Evolutionary conservation across 2,329 filamentous ascomycete species (phyloP).

Genomic region (Rosellinia necatrix): DNA sequence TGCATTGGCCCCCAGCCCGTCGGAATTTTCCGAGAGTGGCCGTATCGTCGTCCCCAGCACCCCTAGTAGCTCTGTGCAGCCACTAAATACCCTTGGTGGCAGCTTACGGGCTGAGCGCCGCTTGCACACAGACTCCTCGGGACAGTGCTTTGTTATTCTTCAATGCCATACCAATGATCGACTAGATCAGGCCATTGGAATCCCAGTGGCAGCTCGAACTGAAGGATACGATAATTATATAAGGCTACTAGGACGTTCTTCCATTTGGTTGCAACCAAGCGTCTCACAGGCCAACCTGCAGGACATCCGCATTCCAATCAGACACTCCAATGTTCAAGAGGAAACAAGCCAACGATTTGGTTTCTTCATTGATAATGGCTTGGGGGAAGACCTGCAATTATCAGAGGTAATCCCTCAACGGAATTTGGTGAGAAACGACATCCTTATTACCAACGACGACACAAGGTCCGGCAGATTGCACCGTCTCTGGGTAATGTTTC

Average conservation of each 20-base stretch:
- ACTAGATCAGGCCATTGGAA: not conserved
- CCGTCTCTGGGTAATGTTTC: not conserved
- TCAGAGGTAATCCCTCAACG: not conserved
- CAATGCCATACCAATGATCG: conserved; percentile 1
- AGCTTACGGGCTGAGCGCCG: not conserved
- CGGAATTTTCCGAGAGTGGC: not conserved
- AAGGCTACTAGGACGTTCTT: not conserved
- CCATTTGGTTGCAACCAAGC: not conserved
- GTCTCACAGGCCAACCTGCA: not conserved
- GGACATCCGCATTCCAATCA: conserved; percentile 3
- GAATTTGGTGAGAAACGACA: not conserved
- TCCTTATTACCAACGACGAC: not conserved
- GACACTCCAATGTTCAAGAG: not conserved
- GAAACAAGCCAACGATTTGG: not conserved
- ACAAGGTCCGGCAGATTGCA: not conserved
- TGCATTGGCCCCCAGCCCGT: not conserved
- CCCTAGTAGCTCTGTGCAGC: not conserved
- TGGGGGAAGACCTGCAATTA: conserved; percentile 1
- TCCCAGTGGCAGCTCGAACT: not conserved
- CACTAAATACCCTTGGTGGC: not conserved
- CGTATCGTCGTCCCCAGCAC: not conserved
- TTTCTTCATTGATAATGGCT: conserved; percentile 9
- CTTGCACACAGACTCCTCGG: not conserved
- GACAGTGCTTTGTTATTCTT: conserved; percentile 2
- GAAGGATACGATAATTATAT: conserved; percentile 1